A percentile compares a stretch with the other conserved stretches of the same genome.
Conservation (phyloP, 1,139 yeast genomes). For the Spathaspora sp. region DNA sequence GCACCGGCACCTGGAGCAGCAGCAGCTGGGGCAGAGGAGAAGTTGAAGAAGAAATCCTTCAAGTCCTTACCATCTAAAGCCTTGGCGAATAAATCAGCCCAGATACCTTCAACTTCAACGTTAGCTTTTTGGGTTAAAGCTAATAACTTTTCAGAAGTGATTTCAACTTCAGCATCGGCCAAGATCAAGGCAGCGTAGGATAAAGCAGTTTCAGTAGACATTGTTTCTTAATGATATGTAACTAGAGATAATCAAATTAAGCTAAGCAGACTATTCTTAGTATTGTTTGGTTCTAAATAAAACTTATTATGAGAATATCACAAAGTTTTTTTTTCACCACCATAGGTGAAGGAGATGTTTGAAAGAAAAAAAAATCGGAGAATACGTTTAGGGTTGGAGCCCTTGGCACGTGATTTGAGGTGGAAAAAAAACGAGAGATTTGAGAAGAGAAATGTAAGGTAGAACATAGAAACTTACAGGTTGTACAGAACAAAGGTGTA, state of each 20-base stretch:
- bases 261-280: conserved; percentile 74
- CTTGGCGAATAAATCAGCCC: conserved; percentile 82
- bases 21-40: conserved; percentile 69
- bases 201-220: conserved; percentile 82
- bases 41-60: conserved; percentile 73
- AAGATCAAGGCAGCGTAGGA: conserved; percentile 88
- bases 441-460: too few relatives aligned
- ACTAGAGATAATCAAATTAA: conserved; percentile 49
- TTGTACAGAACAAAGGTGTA: too few relatives aligned
- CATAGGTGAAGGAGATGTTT: background rate
- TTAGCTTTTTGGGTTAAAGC: conserved; percentile 56
- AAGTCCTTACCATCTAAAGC: conserved; percentile 79
- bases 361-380: background rate
- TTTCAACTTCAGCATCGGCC: conserved; percentile 81
- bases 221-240: conserved; percentile 28
- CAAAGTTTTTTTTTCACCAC: conserved; percentile 3
- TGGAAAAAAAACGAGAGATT: too few relatives aligned
- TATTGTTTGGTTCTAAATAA: conserved; percentile 13
- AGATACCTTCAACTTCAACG: conserved; percentile 55
- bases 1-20: conserved; percentile 60
- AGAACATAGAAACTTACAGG: too few relatives aligned
- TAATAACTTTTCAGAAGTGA: conserved; percentile 73
- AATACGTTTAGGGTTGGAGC: conserved; percentile 1
- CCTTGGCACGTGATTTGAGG: background rate
- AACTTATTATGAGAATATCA: background rate